Percentiles rank a stretch among this genome's conserved stretches.
Evolutionary conservation across 2,329 filamentous ascomycete species (phyloP).

Genomic region (Arthrobotrys megalospora): DNA sequence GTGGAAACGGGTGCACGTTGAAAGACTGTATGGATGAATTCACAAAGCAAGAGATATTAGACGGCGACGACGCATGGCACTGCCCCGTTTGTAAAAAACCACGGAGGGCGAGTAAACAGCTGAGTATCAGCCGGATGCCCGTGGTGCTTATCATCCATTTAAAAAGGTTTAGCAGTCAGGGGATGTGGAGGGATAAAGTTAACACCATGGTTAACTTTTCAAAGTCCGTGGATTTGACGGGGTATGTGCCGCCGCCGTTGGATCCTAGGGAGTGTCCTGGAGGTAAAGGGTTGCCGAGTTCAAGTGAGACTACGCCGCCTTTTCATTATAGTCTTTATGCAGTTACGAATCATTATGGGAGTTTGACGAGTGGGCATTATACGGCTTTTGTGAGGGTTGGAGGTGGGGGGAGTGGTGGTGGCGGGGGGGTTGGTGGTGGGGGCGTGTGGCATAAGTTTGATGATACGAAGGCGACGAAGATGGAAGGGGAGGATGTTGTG

Average conservation of each 20-base stretch:
- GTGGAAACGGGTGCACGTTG: constrained; percentile 66
- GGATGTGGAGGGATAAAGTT: constrained; percentile 76
- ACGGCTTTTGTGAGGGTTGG: constrained; percentile 79
- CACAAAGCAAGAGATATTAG: constrained; percentile 77
- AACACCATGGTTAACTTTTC: constrained; percentile 82
- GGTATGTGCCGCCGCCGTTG: constrained; percentile 69
- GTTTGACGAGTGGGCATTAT: constrained; percentile 83
- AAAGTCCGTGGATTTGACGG: constrained; percentile 78
- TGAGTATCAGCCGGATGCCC: constrained; percentile 83
- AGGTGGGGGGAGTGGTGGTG: constrained; percentile 66
- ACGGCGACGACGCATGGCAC: constrained; percentile 78
- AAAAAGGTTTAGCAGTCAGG: constrained; percentile 76
- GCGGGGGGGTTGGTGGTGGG: constrained; percentile 65
- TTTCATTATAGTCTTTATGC: constrained; percentile 89
- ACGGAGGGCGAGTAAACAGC: constrained; percentile 78
- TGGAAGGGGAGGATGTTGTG: constrained; percentile 63
- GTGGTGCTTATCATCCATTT: constrained; percentile 84
- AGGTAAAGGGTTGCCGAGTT: constrained; percentile 64
- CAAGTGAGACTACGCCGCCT: constrained; percentile 71
- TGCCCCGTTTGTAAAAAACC: constrained; percentile 82
- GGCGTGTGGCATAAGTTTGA: constrained; percentile 91
- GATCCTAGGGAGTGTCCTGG: constrained; percentile 63
- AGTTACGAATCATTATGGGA: constrained; percentile 83
- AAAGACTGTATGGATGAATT: constrained; percentile 80
- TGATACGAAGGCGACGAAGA: constrained; percentile 72